Evolutionary conservation across 2,329 filamentous ascomycete species (phyloP).

Genomic region (Lachnellula cervina): DNA sequence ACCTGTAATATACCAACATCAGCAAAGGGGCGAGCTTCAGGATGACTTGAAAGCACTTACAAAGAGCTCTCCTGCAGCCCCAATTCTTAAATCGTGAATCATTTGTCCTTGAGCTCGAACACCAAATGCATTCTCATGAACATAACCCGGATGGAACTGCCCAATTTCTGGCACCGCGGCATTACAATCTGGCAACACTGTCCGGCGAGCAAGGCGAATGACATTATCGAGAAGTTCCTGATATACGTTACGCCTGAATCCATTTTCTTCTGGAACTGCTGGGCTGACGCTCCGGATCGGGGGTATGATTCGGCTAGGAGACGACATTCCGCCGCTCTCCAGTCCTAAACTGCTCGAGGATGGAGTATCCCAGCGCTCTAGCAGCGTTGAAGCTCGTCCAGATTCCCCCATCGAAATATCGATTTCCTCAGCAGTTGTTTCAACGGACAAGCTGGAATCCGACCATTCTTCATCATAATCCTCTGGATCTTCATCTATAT

Average conservation of each 20-base stretch:
- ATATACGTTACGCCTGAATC: slow-evolving; percentile 5
- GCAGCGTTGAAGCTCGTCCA: no score
- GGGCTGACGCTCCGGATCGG: slow-evolving; percentile 1
- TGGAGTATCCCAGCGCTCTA: no score
- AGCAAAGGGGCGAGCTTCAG: not conserved
- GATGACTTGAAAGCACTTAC: slow-evolving; percentile 12
- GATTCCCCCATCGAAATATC: not conserved
- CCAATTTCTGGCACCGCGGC: not conserved
- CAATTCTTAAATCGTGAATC: slow-evolving; percentile 26
- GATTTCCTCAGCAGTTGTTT: not conserved
- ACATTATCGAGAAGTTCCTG: slow-evolving; percentile 12
- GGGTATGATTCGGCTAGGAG: no score
- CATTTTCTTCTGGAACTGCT: not conserved
- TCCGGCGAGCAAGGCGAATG: slow-evolving; percentile 11
- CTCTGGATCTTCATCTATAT: not conserved
- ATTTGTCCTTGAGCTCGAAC: slow-evolving; percentile 14
- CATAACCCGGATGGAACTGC: slow-evolving; percentile 4
- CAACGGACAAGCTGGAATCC: not conserved
- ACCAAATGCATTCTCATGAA: slow-evolving; percentile 12
- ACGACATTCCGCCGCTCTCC: not conserved
- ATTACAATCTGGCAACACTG: slow-evolving; percentile 8
- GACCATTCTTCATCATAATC: not conserved
- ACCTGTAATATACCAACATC: slow-evolving; percentile 30
- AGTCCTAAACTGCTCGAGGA: no score
- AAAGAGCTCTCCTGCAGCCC: slow-evolving; percentile 29